Conservation (phyloP, 768 basidiomycete genomes). For the Tylopilus balloui region DNA sequence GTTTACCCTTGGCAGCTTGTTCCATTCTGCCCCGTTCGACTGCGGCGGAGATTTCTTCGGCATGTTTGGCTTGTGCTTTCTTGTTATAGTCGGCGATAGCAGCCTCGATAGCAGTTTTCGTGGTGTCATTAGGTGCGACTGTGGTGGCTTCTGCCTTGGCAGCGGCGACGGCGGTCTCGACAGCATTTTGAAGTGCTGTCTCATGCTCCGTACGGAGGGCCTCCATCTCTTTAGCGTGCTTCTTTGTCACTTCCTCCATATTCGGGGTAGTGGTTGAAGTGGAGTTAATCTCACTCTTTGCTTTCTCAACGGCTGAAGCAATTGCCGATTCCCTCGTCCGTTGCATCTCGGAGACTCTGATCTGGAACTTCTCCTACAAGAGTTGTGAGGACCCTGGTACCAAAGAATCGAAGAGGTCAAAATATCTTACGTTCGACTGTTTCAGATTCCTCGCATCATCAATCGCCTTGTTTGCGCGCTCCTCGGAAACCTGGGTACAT, state of each 20-base stretch:
- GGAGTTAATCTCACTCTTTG: constrained; percentile 42
- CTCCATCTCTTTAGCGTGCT: constrained; percentile 58
- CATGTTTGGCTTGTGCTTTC: constrained; percentile 42
- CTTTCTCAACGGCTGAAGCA: constrained; percentile 54
- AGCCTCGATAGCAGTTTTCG: constrained; percentile 46
- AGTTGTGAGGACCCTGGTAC: neutral
- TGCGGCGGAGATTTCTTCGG: constrained; percentile 57
- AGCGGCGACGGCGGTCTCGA: constrained; percentile 45
- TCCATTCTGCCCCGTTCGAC: constrained; percentile 69
- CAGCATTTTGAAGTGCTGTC: constrained; percentile 48
- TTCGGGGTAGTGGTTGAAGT: constrained; percentile 18
- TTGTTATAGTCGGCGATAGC: constrained; percentile 49
- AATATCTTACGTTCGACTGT: constrained; percentile 27
- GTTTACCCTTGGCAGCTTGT: constrained; percentile 51
- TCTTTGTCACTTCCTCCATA: constrained; percentile 41
- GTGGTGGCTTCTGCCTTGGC: constrained; percentile 34
- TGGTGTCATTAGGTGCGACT: constrained; percentile 27
- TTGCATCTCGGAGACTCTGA: constrained; percentile 48
- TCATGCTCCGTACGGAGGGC: constrained; percentile 53
- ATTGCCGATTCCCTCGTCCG: constrained; percentile 50
- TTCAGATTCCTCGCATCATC: constrained; percentile 42
- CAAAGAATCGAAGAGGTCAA: neutral
- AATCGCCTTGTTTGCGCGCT: constrained; percentile 40
- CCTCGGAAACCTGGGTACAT: constrained; percentile 34
- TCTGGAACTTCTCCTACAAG: constrained; percentile 58